A percentile compares a stretch with the other conserved stretches of the same genome.
Evolutionary conservation across 2,329 filamentous ascomycete genomes (phyloP).

Genomic region (Penicillium sp.): DNA sequence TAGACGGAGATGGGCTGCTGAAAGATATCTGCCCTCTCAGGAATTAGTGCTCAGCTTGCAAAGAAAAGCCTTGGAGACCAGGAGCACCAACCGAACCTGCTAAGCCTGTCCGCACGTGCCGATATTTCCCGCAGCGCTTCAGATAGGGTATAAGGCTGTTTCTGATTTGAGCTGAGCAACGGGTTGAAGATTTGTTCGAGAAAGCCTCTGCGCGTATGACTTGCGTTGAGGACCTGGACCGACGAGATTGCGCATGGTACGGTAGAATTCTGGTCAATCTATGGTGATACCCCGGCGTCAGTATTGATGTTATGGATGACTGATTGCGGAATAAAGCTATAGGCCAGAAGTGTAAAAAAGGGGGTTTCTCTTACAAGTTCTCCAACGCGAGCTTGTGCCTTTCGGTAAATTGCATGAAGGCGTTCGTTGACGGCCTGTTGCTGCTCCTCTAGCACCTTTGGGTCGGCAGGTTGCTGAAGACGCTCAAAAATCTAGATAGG

Average conservation of each 20-base stretch:
- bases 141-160: conserved; percentile 74
- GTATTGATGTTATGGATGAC: conserved; percentile 7
- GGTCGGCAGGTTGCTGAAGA: conserved; percentile 59
- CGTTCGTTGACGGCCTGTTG: conserved; percentile 65
- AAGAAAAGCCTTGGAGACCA: not conserved
- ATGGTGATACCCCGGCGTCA: conserved; percentile 24
- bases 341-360: not conserved
- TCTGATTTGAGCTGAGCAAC: conserved; percentile 70
- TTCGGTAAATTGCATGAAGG: conserved; percentile 62
- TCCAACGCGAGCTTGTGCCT: conserved; percentile 66
- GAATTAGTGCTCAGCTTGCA: conserved; percentile 20
- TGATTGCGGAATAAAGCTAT: not conserved
- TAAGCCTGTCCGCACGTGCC: conserved; percentile 72
- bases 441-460: conserved; percentile 62
- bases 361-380: conserved; percentile 61
- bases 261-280: conserved; percentile 82
- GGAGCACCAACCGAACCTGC: conserved; percentile 71
- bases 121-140: conserved; percentile 78
- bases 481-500: conserved; percentile 39
- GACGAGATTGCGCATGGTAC: conserved; percentile 87
- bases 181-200: conserved; percentile 81
- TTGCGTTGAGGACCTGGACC: conserved; percentile 80
- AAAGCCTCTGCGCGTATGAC: conserved; percentile 81
- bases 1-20: conserved; percentile 81
- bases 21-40: conserved; percentile 72